Evolutionary conservation across 495 filamentous ascomycete genomes (phyloP).

Genomic region (Thermochaetoides thermophila): DNA sequence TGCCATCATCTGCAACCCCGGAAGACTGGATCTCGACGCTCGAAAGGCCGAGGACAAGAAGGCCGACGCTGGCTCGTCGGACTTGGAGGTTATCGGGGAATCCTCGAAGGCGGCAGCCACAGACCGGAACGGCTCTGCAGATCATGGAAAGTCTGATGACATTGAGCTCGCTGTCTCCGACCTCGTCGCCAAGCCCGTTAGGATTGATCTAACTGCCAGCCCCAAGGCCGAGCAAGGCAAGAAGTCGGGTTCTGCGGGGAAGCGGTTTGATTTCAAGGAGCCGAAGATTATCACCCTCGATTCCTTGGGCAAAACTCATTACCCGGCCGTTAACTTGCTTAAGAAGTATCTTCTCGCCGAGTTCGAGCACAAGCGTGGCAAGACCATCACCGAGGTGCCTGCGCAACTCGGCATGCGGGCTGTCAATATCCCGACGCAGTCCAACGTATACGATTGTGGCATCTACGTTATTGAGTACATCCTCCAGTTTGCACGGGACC

Average conservation of each 20-base stretch:
- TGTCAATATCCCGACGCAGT: conserved; percentile 57
- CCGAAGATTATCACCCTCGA: conserved; percentile 80
- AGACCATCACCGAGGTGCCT: conserved; percentile 37
- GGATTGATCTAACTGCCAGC: neutral
- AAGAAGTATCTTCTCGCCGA: conserved; percentile 67
- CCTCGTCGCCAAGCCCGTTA: conserved; percentile 7
- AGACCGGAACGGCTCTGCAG: conserved; percentile 6
- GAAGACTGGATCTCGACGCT: conserved; percentile 30
- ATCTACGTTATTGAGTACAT: conserved; percentile 73
- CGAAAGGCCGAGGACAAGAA: neutral
- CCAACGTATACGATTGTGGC: conserved; percentile 81
- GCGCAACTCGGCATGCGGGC: conserved; percentile 51
- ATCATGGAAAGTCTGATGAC: too few species aligned
- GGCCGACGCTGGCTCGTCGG: neutral
- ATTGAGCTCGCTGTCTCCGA: conserved; percentile 8
- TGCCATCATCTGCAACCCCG: conserved; percentile 86
- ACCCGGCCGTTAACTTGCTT: conserved; percentile 44
- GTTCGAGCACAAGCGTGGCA: conserved; percentile 47
- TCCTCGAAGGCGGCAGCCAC: conserved; percentile 9
- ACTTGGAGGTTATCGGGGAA: neutral
- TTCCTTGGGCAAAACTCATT: conserved; percentile 53
- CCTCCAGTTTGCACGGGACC: conserved; percentile 59
- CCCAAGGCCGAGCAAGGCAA: conserved; percentile 6
- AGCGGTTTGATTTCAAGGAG: conserved; percentile 23
- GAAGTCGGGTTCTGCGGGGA: conserved; percentile 16